Conservation (phyloP, 305 asterid genomes). For the Fraxinus albicans region DNA sequence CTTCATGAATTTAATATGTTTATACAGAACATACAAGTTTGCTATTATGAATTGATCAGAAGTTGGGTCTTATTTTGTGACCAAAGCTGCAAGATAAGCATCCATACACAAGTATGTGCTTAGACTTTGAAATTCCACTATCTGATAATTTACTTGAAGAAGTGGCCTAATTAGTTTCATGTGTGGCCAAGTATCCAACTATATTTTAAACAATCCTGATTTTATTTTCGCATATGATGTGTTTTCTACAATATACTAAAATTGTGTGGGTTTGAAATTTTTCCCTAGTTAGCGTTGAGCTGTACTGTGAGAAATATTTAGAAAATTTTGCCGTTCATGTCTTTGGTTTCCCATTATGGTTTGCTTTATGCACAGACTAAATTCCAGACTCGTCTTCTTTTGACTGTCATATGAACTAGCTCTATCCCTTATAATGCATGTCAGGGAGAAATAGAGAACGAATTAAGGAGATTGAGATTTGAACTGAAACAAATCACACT, state of each 20-base stretch:
- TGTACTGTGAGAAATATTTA: background rate
- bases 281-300: background rate
- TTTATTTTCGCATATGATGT: background rate
- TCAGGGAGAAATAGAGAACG: constrained; percentile 6
- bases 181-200: background rate
- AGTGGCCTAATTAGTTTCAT: background rate
- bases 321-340: background rate
- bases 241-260: background rate
- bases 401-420: background rate
- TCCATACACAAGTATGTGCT: background rate
- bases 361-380: background rate
- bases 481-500: constrained; percentile 3
- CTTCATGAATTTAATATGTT: background rate
- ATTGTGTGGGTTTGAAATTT: background rate
- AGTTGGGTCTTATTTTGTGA: background rate
- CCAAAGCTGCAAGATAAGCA: constrained; percentile 7
- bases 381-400: background rate
- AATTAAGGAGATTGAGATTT: background rate
- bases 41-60: background rate
- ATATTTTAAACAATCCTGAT: constrained; percentile 1
- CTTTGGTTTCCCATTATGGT: background rate
- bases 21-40: background rate
- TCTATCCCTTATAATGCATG: background rate
- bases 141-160: background rate
- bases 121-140: background rate